Conservation (phyloP, 352 stramenopile genomes). For the Blastocystis sp. region DNA sequence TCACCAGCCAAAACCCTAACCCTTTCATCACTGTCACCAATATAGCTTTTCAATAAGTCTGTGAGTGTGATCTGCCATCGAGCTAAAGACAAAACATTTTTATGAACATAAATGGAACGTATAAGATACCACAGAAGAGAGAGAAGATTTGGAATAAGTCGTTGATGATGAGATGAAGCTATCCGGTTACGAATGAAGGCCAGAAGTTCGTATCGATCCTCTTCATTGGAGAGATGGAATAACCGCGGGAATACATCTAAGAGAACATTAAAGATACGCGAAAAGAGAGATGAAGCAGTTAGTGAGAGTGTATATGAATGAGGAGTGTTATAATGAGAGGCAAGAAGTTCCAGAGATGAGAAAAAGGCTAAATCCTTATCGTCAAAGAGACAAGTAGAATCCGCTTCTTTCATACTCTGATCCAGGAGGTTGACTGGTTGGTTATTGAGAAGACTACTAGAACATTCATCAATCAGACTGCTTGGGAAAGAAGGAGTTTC, state of each 20-base stretch:
- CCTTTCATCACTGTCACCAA: neutral
- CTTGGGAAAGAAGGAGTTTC: too few species aligned
- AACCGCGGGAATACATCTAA: neutral
- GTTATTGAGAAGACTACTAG: too few species aligned
- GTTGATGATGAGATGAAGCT: neutral
- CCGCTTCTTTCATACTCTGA: neutral
- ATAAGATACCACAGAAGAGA: neutral
- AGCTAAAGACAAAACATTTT: neutral
- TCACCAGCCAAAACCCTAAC: neutral
- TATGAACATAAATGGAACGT: neutral
- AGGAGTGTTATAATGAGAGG: too few species aligned
- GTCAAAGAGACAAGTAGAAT: neutral
- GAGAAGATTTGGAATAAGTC: neutral
- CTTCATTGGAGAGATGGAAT: neutral
- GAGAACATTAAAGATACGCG: neutral
- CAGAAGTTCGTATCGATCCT: neutral
- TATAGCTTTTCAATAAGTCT: neutral
- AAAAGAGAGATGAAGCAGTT: neutral
- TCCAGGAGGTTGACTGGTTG: too few species aligned
- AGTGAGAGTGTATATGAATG: too few species aligned
- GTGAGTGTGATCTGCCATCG: neutral
- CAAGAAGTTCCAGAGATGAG: neutral
- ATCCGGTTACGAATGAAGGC: neutral
- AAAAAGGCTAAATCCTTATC: neutral
- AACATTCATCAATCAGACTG: too few species aligned